phyloP scores from a whole-genome alignment of 768 basidiomycete species.

The Saitozyma sp. region DNA sequence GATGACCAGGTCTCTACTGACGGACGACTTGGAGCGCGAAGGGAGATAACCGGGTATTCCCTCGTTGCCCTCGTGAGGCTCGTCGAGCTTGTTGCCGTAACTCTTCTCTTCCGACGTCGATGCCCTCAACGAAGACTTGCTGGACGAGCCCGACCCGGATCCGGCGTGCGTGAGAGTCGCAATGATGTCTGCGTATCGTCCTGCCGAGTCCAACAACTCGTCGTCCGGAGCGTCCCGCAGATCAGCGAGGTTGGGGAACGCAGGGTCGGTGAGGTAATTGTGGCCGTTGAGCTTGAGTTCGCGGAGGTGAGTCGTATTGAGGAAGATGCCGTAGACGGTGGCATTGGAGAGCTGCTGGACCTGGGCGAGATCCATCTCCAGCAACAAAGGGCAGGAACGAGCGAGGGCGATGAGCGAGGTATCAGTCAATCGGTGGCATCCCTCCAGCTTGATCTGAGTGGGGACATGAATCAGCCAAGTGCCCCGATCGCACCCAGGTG shows the following conservation, averaged over 20 bases:
- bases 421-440: constrained; percentile 74
- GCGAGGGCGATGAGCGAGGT: constrained; percentile 72
- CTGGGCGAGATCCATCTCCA: constrained; percentile 90
- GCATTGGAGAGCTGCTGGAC: constrained; percentile 75
- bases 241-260: constrained; percentile 70
- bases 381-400: constrained; percentile 74
- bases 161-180: background rate
- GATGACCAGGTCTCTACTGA: no score
- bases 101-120: no score
- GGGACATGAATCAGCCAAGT: no score
- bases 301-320: constrained; percentile 74
- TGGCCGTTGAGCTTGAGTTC: constrained; percentile 87
- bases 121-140: no score
- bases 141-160: no score
- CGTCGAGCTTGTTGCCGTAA: background rate
- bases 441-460: constrained; percentile 73
- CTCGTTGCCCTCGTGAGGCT: background rate
- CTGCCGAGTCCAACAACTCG: constrained; percentile 1
- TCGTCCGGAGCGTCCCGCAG: constrained; percentile 41
- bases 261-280: constrained; percentile 72
- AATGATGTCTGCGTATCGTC: background rate
- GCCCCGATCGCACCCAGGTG: background rate
- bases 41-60: background rate
- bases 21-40: no score
- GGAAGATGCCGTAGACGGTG: constrained; percentile 80